These are phyloP conservation scores for Rhizoclosmatium globosum DNA, from an alignment of 192 early-diverging fungal genomes.

Conservation along the genomic window DNA sequence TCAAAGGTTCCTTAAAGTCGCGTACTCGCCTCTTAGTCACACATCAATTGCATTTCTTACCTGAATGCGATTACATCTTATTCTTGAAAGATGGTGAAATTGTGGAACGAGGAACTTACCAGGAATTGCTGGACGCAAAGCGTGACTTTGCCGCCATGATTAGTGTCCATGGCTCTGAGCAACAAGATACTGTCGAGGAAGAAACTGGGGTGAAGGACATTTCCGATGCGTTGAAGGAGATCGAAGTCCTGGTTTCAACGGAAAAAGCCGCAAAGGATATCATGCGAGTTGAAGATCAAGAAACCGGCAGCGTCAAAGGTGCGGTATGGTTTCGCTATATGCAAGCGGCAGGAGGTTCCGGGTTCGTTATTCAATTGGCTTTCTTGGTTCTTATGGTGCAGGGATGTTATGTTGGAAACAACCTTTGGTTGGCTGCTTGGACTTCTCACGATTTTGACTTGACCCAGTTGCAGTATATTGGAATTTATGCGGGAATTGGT, in stretches of 20 bases:
- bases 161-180: conserved; percentile 54
- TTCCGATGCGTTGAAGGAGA: background rate
- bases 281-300: conserved; percentile 84
- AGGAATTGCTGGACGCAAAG: conserved; percentile 63
- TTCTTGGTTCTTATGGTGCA: conserved; percentile 62
- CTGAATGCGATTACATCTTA: conserved; percentile 76
- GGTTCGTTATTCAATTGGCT: conserved; percentile 53
- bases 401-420: conserved; percentile 64
- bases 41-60: conserved; percentile 79
- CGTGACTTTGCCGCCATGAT: conserved; percentile 69
- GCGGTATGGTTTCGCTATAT: conserved; percentile 82
- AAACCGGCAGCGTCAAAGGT: conserved; percentile 76
- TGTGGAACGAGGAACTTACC: conserved; percentile 68
- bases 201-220: conserved; percentile 3
- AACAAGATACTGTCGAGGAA: conserved; percentile 39
- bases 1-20: conserved; percentile 67
- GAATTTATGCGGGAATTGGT: conserved; percentile 71
- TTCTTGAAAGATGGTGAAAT: conserved; percentile 75
- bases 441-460: conserved; percentile 45
- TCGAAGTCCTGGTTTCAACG: conserved; percentile 17
- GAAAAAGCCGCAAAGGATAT: conserved; percentile 54
- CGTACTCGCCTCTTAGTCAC: conserved; percentile 89
- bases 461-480: conserved; percentile 61
- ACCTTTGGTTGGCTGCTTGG: conserved; percentile 74
- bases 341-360: conserved; percentile 62